phyloP scores from a whole-genome alignment of 2,329 filamentous ascomycete genomes.

The Pyrenochaeta sp. region DNA sequence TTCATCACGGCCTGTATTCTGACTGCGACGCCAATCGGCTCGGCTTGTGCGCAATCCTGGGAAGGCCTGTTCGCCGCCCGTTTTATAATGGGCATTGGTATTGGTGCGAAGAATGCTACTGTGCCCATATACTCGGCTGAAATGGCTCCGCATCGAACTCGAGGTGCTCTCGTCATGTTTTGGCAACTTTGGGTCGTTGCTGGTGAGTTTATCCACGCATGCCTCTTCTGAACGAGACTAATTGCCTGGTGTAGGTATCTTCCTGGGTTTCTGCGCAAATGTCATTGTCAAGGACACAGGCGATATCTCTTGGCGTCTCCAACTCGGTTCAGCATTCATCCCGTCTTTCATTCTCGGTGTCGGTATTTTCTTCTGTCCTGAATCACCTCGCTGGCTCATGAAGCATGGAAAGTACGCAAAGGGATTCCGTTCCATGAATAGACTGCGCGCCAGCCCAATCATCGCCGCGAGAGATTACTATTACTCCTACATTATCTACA shows the following conservation, averaged over 20 bases:
- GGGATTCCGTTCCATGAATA: slow-evolving; percentile 60
- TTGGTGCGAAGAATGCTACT: slow-evolving; percentile 45
- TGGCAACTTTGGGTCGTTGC: slow-evolving; percentile 51
- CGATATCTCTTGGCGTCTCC: slow-evolving; percentile 47
- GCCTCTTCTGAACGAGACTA: slow-evolving; percentile 11
- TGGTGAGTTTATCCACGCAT: slow-evolving; percentile 29
- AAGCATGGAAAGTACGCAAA: slow-evolving; percentile 46
- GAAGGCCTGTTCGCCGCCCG: slow-evolving; percentile 46
- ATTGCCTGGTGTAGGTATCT: slow-evolving; percentile 42
- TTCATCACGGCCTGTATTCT: slow-evolving; percentile 48
- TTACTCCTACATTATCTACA: slow-evolving; percentile 47
- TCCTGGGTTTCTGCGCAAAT: slow-evolving; percentile 59
- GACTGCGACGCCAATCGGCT: slow-evolving; percentile 49
- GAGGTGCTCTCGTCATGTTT: slow-evolving; percentile 51
- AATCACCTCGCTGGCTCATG: slow-evolving; percentile 51
- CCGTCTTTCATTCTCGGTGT: slow-evolving; percentile 48
- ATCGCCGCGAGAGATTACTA: slow-evolving; percentile 50
- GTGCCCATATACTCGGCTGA: slow-evolving; percentile 48
- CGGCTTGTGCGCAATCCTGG: slow-evolving; percentile 48
- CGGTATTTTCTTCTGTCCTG: slow-evolving; percentile 51
- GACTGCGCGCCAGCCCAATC: slow-evolving; percentile 50
- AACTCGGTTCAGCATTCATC: slow-evolving; percentile 51
- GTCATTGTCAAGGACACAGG: slow-evolving; percentile 55
- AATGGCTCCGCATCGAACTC: slow-evolving; percentile 44
- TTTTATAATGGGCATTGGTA: slow-evolving; percentile 47